Evolutionary conservation across 306 rosid species (phyloP).

Genomic region (Quercus berberidifolia): DNA sequence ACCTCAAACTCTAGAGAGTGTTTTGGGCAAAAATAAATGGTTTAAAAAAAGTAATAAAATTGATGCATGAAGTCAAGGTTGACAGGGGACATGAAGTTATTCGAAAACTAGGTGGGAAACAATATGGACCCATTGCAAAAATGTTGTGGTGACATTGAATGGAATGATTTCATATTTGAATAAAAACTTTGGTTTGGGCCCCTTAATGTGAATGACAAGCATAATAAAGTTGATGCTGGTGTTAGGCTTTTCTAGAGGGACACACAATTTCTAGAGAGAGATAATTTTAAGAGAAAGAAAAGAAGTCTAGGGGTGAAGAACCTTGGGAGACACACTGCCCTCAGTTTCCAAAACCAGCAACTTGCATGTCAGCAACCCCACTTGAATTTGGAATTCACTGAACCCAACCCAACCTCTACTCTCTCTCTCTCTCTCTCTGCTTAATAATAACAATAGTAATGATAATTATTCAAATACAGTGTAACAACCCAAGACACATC

Average conservation of each 20-base stretch:
- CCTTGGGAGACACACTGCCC: conserved; percentile 40
- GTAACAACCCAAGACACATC: conserved; percentile 15
- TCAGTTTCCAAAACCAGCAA: conserved; percentile 36
- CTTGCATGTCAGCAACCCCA: conserved; percentile 40
- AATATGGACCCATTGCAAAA: background rate
- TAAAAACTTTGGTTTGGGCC: background rate
- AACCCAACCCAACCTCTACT: conserved; percentile 19
- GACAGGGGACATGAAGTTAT: background rate
- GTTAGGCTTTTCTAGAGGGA: background rate
- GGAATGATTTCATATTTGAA: conserved; percentile 11
- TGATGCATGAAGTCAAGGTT: background rate
- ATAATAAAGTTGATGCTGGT: background rate
- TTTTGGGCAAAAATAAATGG: too few species aligned
- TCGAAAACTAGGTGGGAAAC: background rate
- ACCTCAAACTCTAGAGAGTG: background rate
- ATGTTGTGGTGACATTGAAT: background rate
- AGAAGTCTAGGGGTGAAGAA: conserved; percentile 42
- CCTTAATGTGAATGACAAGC: background rate
- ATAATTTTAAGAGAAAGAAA: background rate
- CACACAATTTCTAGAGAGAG: background rate
- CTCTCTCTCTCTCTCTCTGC: background rate
- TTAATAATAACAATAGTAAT: background rate
- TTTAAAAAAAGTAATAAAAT: background rate
- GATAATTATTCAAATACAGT: conserved; percentile 13
- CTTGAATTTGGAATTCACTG: conserved; percentile 40